Conservation (phyloP, 2,329 filamentous ascomycete species). For the Trichoderma atroviride region DNA sequence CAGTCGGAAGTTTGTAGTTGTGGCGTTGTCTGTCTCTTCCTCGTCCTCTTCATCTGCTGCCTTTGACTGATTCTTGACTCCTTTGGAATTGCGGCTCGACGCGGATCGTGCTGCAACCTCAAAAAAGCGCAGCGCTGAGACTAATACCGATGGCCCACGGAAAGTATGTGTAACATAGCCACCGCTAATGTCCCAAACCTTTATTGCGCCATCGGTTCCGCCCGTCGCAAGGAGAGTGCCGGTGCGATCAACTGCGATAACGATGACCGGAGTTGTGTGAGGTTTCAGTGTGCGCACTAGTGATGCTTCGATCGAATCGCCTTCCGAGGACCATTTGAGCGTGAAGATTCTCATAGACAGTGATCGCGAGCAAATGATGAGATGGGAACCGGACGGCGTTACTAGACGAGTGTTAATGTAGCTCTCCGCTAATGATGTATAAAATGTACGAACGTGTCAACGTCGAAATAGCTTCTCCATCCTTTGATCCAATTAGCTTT, state of each 20-base stretch:
- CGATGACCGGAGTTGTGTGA: constrained; percentile 86
- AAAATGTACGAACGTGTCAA: constrained; percentile 56
- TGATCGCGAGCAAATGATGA: constrained; percentile 92
- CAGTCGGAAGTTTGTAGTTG: constrained; percentile 68
- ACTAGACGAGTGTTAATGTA: constrained; percentile 53
- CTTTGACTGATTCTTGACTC: constrained; percentile 39
- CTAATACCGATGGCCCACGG: constrained; percentile 85
- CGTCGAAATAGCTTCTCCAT: constrained; percentile 79
- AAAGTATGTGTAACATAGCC: constrained; percentile 96
- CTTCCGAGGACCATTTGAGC: constrained; percentile 61
- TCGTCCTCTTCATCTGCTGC: constrained; percentile 43
- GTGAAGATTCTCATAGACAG: constrained; percentile 91
- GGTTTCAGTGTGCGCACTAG: constrained; percentile 83
- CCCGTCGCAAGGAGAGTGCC: constrained; percentile 91
- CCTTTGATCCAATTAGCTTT: constrained; percentile 48
- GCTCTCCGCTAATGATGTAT: background rate
- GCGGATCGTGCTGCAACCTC: constrained; percentile 60
- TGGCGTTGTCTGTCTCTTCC: constrained; percentile 45
- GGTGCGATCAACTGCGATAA: constrained; percentile 80
- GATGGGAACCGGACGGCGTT: constrained; percentile 83
- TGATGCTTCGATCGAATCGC: constrained; percentile 63
- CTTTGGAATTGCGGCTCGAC: constrained; percentile 36
- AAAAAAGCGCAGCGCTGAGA: constrained; percentile 92
- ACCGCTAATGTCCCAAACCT: constrained; percentile 91
- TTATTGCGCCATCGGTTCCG: constrained; percentile 88